Conservation (phyloP, 345 rosid genomes). For the Eucalyptus grandis region DNA sequence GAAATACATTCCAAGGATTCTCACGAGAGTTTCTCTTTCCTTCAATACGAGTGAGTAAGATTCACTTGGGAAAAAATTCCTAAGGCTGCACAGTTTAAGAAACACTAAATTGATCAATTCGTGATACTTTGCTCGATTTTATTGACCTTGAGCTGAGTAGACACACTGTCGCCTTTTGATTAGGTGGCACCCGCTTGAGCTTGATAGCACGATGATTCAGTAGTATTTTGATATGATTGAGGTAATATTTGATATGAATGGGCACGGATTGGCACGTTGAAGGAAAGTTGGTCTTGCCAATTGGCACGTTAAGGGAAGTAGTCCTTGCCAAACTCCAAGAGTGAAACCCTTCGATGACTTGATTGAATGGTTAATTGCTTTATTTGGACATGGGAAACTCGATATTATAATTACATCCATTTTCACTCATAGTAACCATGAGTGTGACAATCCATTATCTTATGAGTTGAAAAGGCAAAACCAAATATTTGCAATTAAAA, state of each 20-base stretch:
- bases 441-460: background rate
- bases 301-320: background rate
- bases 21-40: fast-evolving
- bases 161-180: background rate
- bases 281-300: background rate
- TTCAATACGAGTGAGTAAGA: too few relatives aligned
- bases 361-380: background rate
- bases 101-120: fast-evolving
- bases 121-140: background rate
- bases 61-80: too few relatives aligned
- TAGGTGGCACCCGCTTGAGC: background rate
- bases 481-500: background rate
- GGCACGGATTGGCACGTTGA: fast-evolving
- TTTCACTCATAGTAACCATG: background rate
- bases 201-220: fast-evolving
- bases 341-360: fast-evolving
- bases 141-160: background rate
- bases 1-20: fast-evolving
- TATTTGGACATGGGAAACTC: background rate
- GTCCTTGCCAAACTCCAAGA: background rate
- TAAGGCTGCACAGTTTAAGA: too few relatives aligned
- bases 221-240: background rate
- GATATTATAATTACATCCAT: background rate
- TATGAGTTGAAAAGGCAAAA: too few relatives aligned
- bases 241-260: background rate